Conservation (phyloP, 768 basidiomycete species). For the Tephrocybe sp. region DNA sequence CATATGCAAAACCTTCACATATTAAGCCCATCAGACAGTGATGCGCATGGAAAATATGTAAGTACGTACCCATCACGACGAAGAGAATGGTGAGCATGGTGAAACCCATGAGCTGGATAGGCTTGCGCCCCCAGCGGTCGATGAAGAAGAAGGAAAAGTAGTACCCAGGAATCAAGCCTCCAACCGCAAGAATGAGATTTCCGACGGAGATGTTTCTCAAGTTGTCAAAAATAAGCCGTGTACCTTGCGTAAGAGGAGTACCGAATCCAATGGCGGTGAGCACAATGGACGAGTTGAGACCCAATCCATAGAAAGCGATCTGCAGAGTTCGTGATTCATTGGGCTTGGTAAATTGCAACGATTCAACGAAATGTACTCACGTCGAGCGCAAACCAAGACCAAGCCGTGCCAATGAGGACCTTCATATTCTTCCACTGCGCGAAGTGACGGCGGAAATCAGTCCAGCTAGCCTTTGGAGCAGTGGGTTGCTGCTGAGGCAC, state of each 20-base stretch:
- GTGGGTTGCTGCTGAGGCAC: constrained; percentile 57
- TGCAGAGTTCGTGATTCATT: constrained; percentile 20
- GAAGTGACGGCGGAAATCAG: constrained; percentile 72
- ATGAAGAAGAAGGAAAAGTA: constrained; percentile 62
- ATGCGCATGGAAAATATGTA: background rate
- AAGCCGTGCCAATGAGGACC: constrained; percentile 72
- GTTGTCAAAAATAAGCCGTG: constrained; percentile 48
- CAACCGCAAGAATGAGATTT: constrained; percentile 71
- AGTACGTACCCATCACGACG: constrained; percentile 59
- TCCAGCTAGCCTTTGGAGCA: constrained; percentile 66
- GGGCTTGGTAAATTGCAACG: background rate
- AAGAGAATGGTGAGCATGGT: constrained; percentile 52
- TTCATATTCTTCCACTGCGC: constrained; percentile 75
- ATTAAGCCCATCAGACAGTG: background rate
- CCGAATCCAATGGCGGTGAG: constrained; percentile 76
- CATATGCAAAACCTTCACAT: constrained; percentile 61
- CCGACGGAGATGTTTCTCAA: constrained; percentile 69
- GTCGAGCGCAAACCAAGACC: constrained; percentile 89
- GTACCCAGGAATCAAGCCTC: constrained; percentile 83
- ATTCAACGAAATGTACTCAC: constrained; percentile 45
- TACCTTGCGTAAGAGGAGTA: constrained; percentile 21
- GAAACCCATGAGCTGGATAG: constrained; percentile 81
- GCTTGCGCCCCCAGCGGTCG: constrained; percentile 79
- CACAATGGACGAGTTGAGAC: constrained; percentile 78
- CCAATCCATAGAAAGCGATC: constrained; percentile 88